These are phyloP conservation scores for Fusarium sp. DNA, from an alignment of 2,329 filamentous ascomycete genomes.

Conservation along the genomic window DNA sequence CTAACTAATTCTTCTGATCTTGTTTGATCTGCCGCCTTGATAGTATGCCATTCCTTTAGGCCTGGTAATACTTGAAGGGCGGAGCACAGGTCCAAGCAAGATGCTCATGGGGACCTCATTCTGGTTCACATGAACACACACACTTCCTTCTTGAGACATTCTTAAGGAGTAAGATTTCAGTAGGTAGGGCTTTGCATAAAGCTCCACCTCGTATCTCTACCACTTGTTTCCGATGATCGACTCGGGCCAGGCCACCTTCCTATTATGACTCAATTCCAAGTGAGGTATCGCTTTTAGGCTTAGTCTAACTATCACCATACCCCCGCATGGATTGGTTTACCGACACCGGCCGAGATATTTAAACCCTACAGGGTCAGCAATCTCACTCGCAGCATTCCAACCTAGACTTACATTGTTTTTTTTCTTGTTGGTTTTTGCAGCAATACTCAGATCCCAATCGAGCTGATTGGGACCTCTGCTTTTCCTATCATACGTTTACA, in stretches of 20 bases:
- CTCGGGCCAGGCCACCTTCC: slow-evolving; percentile 18
- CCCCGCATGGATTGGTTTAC: slow-evolving; percentile 37
- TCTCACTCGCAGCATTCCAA: slow-evolving; percentile 33
- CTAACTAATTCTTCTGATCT: slow-evolving; percentile 41
- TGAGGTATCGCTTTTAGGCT: slow-evolving; percentile 23
- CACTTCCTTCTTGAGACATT: slow-evolving; percentile 11
- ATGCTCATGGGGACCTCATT: slow-evolving; percentile 3
- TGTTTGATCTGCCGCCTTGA: slow-evolving; percentile 21
- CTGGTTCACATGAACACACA: slow-evolving; percentile 17
- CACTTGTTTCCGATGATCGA: slow-evolving; percentile 38
- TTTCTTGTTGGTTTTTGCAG: slow-evolving; percentile 25
- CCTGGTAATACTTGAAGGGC: slow-evolving; percentile 3
- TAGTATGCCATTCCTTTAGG: background rate
- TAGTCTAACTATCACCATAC: slow-evolving; percentile 30
- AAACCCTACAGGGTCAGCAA: slow-evolving; percentile 19
- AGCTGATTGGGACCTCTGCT: slow-evolving; percentile 29
- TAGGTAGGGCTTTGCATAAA: slow-evolving; percentile 37
- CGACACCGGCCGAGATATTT: slow-evolving; percentile 21
- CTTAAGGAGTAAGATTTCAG: slow-evolving; percentile 17
- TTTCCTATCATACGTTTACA: slow-evolving; percentile 38
- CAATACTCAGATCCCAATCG: slow-evolving; percentile 23
- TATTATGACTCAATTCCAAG: slow-evolving; percentile 36
- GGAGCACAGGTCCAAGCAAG: slow-evolving; percentile 22
- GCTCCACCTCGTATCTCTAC: slow-evolving; percentile 32
- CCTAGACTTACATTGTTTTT: slow-evolving; percentile 11